Base-by-base conservation (phyloP, 192 early-diverging fungal species). In the Coemansia brasiliensis region DNA sequence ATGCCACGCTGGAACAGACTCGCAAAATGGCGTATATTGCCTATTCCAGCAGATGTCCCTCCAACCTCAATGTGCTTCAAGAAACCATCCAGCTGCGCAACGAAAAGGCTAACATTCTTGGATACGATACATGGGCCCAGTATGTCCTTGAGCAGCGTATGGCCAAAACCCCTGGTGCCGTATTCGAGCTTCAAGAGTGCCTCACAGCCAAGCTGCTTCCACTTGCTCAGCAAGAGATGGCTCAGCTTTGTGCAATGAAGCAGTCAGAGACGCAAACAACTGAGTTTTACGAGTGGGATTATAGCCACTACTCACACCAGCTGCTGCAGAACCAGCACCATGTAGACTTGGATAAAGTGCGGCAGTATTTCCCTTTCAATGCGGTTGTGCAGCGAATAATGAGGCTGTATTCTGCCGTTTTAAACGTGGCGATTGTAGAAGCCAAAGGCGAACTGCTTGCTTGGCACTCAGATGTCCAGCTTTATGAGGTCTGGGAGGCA, bases 401-500 rank as follows among this genome's bases (percentile, higher is more conserved):
- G 7, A 61, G 80, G 12, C 82, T 90, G 26, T 93, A 91, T 61
- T 52, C 85, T 46, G 57, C 82, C 49, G 76, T 91, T 16, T 66
- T 93, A 12, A 70, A 80, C 4, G 55, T 92, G 29, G 68, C 69
- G 13, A 85, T 90, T 54, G 69, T 75, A 6, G 80, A 87, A 59
- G 81, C 83, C 3, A 57, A 78, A 15, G 24, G 15, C 17, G 70
- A 76, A 12, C 61, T 65, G n/a, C 57, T 68, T 2, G 80, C 78
- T 8, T 93, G 90, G 90, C 90, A 91, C 27, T 69, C 74, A 12
- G 86, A 88, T 57, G 91, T 92, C 1, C 67, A 83, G 20, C 39
- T 86, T 52, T 87, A 80, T 49, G 85, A 87, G 26, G 86, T 87
- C 17, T 86, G 82, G 63, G 88, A 89, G 55, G 71, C 83, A 1